These are phyloP conservation scores for Earliella scabrosa DNA, from an alignment of 1,284 basidiomycete species.

Conservation along the genomic window DNA sequence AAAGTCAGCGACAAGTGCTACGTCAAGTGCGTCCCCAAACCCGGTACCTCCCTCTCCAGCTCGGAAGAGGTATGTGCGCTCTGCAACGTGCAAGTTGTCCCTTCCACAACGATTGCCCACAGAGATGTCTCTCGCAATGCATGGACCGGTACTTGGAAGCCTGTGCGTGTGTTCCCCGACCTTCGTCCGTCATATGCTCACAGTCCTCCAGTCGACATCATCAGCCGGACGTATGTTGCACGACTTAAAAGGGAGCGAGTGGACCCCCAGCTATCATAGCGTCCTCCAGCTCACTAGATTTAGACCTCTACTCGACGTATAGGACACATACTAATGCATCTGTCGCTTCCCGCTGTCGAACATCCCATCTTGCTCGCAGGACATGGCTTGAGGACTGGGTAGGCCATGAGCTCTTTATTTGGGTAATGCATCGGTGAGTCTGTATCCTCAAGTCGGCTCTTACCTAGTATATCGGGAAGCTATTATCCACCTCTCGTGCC, in stretches of 20 bases:
- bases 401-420: too few relatives aligned
- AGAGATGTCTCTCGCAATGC: slow-evolving; percentile 79
- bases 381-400: too few relatives aligned
- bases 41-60: slow-evolving; percentile 66
- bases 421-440: too few relatives aligned
- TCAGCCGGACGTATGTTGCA: slow-evolving; percentile 66
- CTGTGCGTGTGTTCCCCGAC: slow-evolving; percentile 57
- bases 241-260: slow-evolving; percentile 62
- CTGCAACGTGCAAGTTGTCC: too few relatives aligned
- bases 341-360: too few relatives aligned
- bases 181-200: not conserved
- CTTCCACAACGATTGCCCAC: not conserved
- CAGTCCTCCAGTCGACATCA: slow-evolving; percentile 63
- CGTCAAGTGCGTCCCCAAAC: slow-evolving; percentile 79
- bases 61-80: slow-evolving; percentile 70
- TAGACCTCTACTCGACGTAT: not conserved
- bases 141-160: slow-evolving; percentile 85
- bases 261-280: slow-evolving; percentile 20
- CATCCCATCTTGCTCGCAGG: too few relatives aligned
- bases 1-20: slow-evolving; percentile 82
- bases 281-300: not conserved
- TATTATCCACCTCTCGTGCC: slow-evolving; percentile 70
- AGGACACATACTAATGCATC: slow-evolving; percentile 16
- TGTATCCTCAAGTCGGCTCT: too few relatives aligned
- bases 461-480: slow-evolving; percentile 79